Base-by-base conservation (phyloP, 2,329 filamentous ascomycete genomes). In the Nannizzia gypsea region DNA sequence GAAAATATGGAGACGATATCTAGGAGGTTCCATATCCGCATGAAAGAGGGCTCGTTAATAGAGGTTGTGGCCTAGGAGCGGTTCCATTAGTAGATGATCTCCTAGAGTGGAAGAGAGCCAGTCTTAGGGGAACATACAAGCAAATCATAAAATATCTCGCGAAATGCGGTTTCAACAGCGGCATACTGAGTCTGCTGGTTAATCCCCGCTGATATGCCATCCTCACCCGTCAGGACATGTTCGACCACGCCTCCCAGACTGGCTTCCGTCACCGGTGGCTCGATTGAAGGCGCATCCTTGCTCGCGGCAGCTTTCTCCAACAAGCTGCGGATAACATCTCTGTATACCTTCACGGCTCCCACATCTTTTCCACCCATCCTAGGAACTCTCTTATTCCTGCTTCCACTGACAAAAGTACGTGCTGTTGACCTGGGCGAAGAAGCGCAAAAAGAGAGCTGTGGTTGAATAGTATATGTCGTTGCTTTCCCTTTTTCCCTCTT, bases 1-100 rank as follows among this genome's bases (percentile, higher is more conserved):
- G 90, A 91, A 63, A 95, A 84, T 40, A 95, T 85, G 0, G 88
- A 87, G n/a, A 96, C 79, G 46, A 97, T 84, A 70, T 99, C 95
- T 60, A 99, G 82, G 3, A 99, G 79, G 69, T 96, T 93, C 92
- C 92, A 99, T 64, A 97, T 83, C 62, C 84, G 82, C 56, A 90
- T 85, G 68, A 96, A 96, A 0, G 82, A 80, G 46, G 89, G 84
- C 26, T 88, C 83, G 40, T 90, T 82, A 66, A 96, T 95, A 6
- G 83, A 78, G 11, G 83, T 90, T 42, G 82, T 83, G 48, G 88
- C 85, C 88, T 92, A 62, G 57, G 20, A 62, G 59, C 50, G 24
- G 61, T 66, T 63, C 63, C 15, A 22, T 59, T 42, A 56, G 46
- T 13, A 56, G 31, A 8, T 6, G 15, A 13, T 42, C 24, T 28